Conservation (phyloP, 78 protist species). For the Dictyostelium firmibasis region DNA sequence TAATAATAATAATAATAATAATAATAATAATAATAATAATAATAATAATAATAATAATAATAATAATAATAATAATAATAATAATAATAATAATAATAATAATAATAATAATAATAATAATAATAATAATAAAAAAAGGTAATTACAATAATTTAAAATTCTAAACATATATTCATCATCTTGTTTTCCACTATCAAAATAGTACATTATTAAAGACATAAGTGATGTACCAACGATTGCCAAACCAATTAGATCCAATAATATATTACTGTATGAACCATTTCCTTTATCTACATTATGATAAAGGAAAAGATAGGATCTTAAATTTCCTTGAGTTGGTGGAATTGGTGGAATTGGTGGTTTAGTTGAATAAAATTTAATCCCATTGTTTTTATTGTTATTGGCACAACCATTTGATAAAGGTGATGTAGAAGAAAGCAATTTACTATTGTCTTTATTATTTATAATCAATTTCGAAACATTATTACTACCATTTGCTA, state of each 20-base stretch:
- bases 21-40: no score
- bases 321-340: not conserved
- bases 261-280: not conserved
- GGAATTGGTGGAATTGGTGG: not conserved
- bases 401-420: no score
- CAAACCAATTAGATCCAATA: not conserved
- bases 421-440: not conserved
- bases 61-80: no score
- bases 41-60: no score
- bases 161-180: not conserved
- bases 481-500: not conserved
- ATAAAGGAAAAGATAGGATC: not conserved
- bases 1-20: no score
- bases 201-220: not conserved
- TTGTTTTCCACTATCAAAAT: not conserved
- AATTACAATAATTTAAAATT: constrained; percentile 21
- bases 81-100: no score
- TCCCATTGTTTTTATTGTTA: not conserved
- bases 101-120: no score
- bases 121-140: not conserved
- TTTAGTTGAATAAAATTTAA: not conserved
- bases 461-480: not conserved
- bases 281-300: not conserved
- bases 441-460: no score
- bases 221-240: not conserved